These are phyloP conservation scores for Coccomyxa sp. DNA, from an alignment of 139 green algal species.

Conservation along the genomic window DNA sequence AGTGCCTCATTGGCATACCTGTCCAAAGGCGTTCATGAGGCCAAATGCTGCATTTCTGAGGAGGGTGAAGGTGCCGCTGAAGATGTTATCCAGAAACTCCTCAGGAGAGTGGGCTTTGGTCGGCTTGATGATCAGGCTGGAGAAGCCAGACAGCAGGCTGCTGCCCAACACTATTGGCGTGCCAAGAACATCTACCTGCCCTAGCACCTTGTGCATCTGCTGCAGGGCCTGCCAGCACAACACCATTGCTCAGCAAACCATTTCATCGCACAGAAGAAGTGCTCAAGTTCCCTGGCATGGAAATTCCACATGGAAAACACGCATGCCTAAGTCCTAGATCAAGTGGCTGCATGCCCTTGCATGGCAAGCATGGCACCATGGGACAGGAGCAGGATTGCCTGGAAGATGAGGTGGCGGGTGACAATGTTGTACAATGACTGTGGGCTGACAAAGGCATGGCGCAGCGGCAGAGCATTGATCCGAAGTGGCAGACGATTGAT, in stretches of 20 bases:
- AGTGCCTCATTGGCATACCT: constrained; percentile 30
- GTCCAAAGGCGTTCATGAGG: constrained; percentile 37
- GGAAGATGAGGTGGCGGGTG: constrained; percentile 27
- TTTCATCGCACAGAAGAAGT: neutral
- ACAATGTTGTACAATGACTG: constrained; percentile 23
- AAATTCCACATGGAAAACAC: neutral
- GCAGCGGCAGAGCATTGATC: constrained; percentile 33
- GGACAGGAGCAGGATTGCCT: constrained; percentile 1
- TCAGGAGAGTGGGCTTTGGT: constrained; percentile 42
- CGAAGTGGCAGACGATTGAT: constrained; percentile 44
- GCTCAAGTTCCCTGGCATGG: neutral
- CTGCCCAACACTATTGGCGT: constrained; percentile 31
- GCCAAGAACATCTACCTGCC: constrained; percentile 44
- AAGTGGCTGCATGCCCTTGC: too few relatives aligned
- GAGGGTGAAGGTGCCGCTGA: constrained; percentile 36
- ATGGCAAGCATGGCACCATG: too few relatives aligned
- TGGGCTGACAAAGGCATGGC: constrained; percentile 31
- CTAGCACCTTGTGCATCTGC: constrained; percentile 50
- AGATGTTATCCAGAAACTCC: constrained; percentile 39
- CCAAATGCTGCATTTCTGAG: constrained; percentile 48
- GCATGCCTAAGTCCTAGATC: too few relatives aligned
- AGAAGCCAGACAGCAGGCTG: constrained; percentile 42
- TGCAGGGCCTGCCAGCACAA: constrained; percentile 21
- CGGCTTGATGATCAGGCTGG: constrained; percentile 52
- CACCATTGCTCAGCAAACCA: neutral